Evolutionary conservation across 1,139 yeast species (phyloP), one percentile per base, ranked within the genome.

Genomic region (Pichia sp.): DNA sequence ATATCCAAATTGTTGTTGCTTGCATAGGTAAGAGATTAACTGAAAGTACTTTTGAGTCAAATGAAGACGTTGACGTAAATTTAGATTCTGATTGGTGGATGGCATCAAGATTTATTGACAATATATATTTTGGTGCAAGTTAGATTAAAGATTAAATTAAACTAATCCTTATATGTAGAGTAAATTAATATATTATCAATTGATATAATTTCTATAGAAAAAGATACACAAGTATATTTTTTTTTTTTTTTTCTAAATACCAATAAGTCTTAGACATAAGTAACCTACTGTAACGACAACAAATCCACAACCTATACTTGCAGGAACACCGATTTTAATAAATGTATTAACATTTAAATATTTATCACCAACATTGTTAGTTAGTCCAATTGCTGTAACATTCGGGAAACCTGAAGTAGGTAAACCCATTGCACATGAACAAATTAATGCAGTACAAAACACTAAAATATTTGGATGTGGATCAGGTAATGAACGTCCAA

Each of bases 361-460:
- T 32, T 92, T 84, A 52, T 83, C 82, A 7, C 97, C 97, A 32
- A 88, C 76, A 61, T 87, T 96, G 65, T 90, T 96, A 7, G 88
- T 79, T 81, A 88, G 80, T 51, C 95, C 87, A 51, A 90, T 86
- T 2, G 97, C 97, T 0, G 97, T 89, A 40, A 90, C 96, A 59
- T 90, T 90, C 25, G 97, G 97, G 76, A 90, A 90, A 0, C 97
- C 97, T 1, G 95, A 86, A 0, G 97, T 90, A 31, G 97, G 97
- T 52, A 90, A 73, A 9, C 95, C 97, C 97, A 90, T 90, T 3
- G 97, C 97, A 44, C 83, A 82, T 0, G 96, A 87, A 56, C 96
- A 87, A 53, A 90, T 68, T 58, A 90, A 72, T 0, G 96, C 92
- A 18, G 94, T 76, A 27, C 84, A 79, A 92, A 90, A 84, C 44